Conservation (phyloP, 208 protist species). For the Phytomonas sp. region DNA sequence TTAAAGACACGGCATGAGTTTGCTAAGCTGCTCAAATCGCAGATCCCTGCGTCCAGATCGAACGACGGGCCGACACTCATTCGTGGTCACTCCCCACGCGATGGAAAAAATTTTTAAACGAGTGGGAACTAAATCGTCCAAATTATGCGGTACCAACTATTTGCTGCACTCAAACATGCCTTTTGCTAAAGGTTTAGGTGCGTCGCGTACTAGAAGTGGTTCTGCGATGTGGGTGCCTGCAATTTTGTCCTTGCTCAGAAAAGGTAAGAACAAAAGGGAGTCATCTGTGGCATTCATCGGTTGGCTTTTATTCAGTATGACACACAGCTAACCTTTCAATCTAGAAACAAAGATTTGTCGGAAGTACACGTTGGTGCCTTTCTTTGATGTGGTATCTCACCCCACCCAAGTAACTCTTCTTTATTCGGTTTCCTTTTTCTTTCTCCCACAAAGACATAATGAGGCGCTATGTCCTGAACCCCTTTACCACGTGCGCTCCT, state of each 20-base stretch:
- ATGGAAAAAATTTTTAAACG: constrained; percentile 9
- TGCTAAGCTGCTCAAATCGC: constrained; percentile 33
- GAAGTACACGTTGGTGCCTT: background rate
- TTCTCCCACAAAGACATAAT: constrained; percentile 7
- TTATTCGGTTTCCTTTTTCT: constrained; percentile 7
- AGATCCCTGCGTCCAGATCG: constrained; percentile 9
- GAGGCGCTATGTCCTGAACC: background rate
- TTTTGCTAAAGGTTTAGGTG: background rate
- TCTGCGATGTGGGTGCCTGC: background rate
- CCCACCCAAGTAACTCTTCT: background rate
- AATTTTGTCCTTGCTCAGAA: background rate
- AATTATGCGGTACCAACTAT: background rate
- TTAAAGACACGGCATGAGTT: constrained; percentile 72
- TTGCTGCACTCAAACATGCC: background rate
- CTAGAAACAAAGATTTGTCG: background rate
- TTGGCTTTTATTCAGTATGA: background rate
- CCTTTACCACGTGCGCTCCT: background rate
- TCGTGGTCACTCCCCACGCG: constrained; percentile 47
- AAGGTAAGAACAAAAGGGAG: background rate
- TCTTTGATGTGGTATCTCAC: constrained; percentile 2
- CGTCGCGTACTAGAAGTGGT: background rate
- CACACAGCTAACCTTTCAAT: background rate
- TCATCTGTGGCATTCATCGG: background rate
- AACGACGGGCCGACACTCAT: constrained; percentile 41
- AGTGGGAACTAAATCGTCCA: background rate